Evolutionary conservation across 2,329 filamentous ascomycete species (phyloP).

Genomic region (Phyllosticta citribraziliensis): DNA sequence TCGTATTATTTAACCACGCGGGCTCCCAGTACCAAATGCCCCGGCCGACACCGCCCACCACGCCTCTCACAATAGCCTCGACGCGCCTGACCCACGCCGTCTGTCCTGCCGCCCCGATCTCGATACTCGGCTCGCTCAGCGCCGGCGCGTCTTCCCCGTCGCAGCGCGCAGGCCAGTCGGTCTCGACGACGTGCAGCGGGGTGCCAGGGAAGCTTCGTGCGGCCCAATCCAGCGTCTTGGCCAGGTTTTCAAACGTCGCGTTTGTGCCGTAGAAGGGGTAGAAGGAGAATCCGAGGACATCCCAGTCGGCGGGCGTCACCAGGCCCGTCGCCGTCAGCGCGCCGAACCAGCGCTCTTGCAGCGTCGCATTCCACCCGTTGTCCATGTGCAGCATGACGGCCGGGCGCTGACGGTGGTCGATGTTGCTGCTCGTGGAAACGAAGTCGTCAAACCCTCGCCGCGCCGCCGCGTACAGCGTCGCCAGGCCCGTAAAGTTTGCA

Average conservation of each 20-base stretch:
- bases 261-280: constrained; percentile 59
- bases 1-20: constrained; percentile 57
- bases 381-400: constrained; percentile 68
- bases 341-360: constrained; percentile 49
- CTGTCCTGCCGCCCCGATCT: constrained; percentile 53
- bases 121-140: constrained; percentile 52
- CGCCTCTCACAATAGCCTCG: constrained; percentile 44
- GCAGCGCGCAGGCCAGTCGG: constrained; percentile 59
- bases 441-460: constrained; percentile 56
- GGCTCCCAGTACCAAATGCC: constrained; percentile 69
- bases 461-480: constrained; percentile 53
- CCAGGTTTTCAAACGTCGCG: constrained; percentile 50
- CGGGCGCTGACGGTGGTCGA: constrained; percentile 31
- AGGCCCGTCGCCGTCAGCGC: constrained; percentile 44
- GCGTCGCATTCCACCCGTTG: constrained; percentile 61
- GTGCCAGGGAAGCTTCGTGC: constrained; percentile 50
- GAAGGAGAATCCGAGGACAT: constrained; percentile 63
- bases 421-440: constrained; percentile 27
- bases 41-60: constrained; percentile 38
- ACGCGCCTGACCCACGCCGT: constrained; percentile 51
- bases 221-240: constrained; percentile 49
- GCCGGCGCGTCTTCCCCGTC: constrained; percentile 37
- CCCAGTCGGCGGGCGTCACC: constrained; percentile 48
- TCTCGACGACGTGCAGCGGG: constrained; percentile 58
- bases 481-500: constrained; percentile 45